These are phyloP conservation scores for Mucor sp. DNA, from an alignment of 371 early-diverging fungal genomes.

Conservation along the genomic window DNA sequence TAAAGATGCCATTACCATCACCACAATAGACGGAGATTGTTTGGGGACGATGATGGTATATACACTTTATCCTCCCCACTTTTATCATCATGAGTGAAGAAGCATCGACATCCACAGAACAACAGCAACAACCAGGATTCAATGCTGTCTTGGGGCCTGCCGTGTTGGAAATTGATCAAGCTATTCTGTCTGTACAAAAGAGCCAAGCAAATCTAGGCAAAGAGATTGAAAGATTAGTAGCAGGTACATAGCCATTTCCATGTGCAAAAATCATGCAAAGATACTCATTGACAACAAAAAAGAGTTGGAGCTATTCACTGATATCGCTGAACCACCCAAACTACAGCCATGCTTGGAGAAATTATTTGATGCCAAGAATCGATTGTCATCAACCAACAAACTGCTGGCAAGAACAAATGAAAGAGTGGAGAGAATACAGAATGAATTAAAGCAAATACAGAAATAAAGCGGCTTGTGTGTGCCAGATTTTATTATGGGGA, in stretches of 20 bases:
- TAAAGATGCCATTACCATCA: no score
- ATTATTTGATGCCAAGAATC: constrained; percentile 49
- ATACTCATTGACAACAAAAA: background rate
- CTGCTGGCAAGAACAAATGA: constrained; percentile 49
- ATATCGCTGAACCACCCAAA: constrained; percentile 56
- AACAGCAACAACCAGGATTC: constrained; percentile 30
- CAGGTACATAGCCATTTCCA: constrained; percentile 35
- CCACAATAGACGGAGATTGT: no score
- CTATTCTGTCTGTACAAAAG: constrained; percentile 50
- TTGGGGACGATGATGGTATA: background rate
- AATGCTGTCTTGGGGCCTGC: constrained; percentile 50
- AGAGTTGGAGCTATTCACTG: constrained; percentile 50
- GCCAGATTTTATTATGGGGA: no score
- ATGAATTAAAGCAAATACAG: constrained; percentile 5
- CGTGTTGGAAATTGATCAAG: constrained; percentile 55
- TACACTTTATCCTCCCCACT: background rate
- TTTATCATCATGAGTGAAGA: constrained; percentile 8
- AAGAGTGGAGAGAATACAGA: constrained; percentile 52
- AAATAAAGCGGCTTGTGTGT: background rate
- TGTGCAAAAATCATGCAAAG: background rate
- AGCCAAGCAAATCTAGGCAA: constrained; percentile 58
- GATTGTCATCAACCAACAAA: constrained; percentile 45
- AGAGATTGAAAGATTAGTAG: constrained; percentile 59
- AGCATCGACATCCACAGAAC: constrained; percentile 15
- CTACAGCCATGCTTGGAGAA: constrained; percentile 55